Evolutionary conservation across 331 rosid species (phyloP), one percentile per base, ranked within the genome.

Genomic region (Telfairia occidentalis): DNA sequence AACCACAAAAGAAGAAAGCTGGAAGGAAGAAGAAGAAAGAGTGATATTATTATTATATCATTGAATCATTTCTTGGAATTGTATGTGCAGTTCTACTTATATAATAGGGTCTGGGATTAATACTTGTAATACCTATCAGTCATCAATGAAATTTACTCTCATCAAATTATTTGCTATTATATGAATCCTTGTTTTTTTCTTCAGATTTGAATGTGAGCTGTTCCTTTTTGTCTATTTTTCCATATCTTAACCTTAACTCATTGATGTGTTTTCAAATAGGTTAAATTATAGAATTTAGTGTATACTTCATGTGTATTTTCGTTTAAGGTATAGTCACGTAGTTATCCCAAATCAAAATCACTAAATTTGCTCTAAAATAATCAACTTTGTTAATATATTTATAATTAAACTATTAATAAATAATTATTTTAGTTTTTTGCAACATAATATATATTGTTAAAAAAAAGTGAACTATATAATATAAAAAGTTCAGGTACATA

Each of bases 121-220:
- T 71, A 28, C 76, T 52, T 74, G 77, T 74, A 74, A 13, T 37
- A 37, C 76, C n/a, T 28, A 21, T 32, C 52, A 23, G 15, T 57
- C 69, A 74, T 74, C 29, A 53, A 74, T 74, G 67, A 42, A 74
- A 74, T 74, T 74, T 74, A 53, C 53, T 70, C 75, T 71, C 42
- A 52, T 32, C 64, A 53, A 48, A 34, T 48, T 48, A 71, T 49
- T 61, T 71, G 9, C 9, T 28, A 50, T 35, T 50, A 32, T 72
- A n/a, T 65, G 49, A n/a, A n/a, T 49, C 8, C 2, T 34, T 49
- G 43, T 30, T 24, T 16, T 16, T 71, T 23, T 30, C 32, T 53
- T 26, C 26, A 45, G 21, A 69, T 9, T 40, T 66, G 18, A 40
- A 40, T 38, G 19, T 37, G 5, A 43, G 9, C 34, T 63, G 10